Conservation (phyloP, 768 basidiomycete genomes). For the Xerocomus brunneocitrinus region DNA sequence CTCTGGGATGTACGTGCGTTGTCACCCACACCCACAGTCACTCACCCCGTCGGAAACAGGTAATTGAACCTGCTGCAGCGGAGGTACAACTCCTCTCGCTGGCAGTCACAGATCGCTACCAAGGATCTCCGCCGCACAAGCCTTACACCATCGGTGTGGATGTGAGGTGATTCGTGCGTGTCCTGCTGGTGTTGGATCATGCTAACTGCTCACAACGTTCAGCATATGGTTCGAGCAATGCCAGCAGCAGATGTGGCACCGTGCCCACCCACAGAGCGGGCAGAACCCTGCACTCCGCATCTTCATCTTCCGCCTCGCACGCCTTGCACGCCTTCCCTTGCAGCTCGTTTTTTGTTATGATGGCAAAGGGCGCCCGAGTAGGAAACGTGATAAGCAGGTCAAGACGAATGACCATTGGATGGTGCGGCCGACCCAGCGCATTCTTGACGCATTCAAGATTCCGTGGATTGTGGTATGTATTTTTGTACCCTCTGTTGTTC, state of each 20-base stretch:
- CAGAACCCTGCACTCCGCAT: not conserved
- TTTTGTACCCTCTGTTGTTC: not conserved
- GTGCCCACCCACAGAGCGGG: not conserved
- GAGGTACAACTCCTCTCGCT: not conserved
- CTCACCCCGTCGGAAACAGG: not conserved
- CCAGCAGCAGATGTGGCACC: not conserved
- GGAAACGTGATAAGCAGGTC: not conserved
- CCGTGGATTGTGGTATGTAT: not conserved
- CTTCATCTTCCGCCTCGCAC: not conserved
- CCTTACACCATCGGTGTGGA: not conserved
- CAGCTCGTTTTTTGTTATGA: not conserved
- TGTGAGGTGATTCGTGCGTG: not conserved
- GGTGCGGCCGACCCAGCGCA: not conserved
- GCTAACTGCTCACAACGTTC: too few species aligned
- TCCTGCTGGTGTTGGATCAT: too few species aligned
- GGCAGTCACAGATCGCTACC: not conserved
- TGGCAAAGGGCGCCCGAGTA: not conserved
- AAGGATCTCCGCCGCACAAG: not conserved
- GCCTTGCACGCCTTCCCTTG: not conserved
- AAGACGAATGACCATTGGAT: slow-evolving; percentile 2
- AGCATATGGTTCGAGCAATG: not conserved
- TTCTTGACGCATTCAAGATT: not conserved
- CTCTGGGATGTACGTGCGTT: too few species aligned
- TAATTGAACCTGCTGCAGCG: not conserved
- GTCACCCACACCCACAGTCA: too few species aligned